Base-by-base conservation (phyloP, 495 filamentous ascomycete species). In the Aspergillus leporis region DNA sequence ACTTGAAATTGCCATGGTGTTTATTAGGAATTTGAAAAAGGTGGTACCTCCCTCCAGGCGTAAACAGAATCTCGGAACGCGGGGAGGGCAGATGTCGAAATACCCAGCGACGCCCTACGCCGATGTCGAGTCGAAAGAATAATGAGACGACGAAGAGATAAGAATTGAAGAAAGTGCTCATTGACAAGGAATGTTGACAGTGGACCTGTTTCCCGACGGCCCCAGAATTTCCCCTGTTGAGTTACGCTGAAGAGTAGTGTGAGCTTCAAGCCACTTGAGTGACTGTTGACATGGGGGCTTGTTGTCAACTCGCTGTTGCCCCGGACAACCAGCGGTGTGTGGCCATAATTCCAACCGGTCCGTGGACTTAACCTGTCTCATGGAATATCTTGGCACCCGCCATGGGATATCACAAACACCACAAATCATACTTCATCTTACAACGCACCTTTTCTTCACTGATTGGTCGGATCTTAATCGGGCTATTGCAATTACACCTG, bases 1-100 rank as follows among this genome's bases (percentile, higher is more conserved):
- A 62, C 81, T 81, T 64, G 80, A 65, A 60, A 70, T 66, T 57
- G 79, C 73, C 84, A 87, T 86, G 51, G 38, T 78, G 70, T 34
- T 53, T 34, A 48, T 40, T 38, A 21, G 45, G 28, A 31, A 21
- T 25, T 36, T 23, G 14, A 28, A 36, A 51, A 21, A 52, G 59
- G 48, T 41, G 50, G 18, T 53, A 56, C 59, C 51, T 60, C 58
- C 51, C 45, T 59, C 50, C 50, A 47, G 51, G 48, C 12, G 53
- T n/a, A 48, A 48, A 43, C 10, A 34, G 43, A 47, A 36, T 30
- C 25, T 30, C 40, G 28, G 49, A 34, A 51, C 47, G 51, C 36
- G 31, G 53, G 61, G 48, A 43, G 57, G 50, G 50, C 43, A 51
- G 67, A 57, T 65, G 61, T 51, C 60, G 30, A 54, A 49, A 60